Evolutionary conservation across 768 basidiomycete genomes (phyloP).

Genomic region (Pleurotus salmoneostramineus): DNA sequence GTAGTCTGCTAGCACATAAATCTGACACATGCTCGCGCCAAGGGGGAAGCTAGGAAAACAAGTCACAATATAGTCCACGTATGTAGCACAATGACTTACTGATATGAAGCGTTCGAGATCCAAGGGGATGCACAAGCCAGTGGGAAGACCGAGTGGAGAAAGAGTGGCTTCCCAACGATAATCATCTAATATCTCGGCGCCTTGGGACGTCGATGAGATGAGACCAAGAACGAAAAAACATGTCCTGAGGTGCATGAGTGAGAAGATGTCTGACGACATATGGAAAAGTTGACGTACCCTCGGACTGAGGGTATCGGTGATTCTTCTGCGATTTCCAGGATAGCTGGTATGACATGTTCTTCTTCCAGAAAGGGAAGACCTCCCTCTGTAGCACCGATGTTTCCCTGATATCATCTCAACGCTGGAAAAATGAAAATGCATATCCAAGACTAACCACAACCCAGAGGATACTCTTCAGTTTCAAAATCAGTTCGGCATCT

Average conservation of each 20-base stretch:
- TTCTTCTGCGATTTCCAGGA: constrained; percentile 88
- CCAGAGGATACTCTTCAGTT: constrained; percentile 95
- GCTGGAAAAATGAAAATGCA: neutral
- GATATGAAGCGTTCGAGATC: constrained; percentile 77
- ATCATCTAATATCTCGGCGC: constrained; percentile 90
- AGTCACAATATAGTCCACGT: neutral
- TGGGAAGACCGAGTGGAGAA: constrained; percentile 80
- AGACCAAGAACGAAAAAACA: constrained; percentile 95
- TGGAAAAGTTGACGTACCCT: constrained; percentile 62
- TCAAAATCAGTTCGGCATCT: constrained; percentile 80
- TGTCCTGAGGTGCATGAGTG: constrained; percentile 51
- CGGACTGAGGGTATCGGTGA: constrained; percentile 87
- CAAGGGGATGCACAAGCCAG: constrained; percentile 88
- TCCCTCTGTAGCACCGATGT: constrained; percentile 85
- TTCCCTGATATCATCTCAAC: constrained; percentile 57
- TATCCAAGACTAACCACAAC: constrained; percentile 72
- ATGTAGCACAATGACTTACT: constrained; percentile 39
- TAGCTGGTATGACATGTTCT: constrained; percentile 87
- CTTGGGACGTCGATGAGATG: constrained; percentile 87
- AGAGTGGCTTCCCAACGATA: constrained; percentile 91
- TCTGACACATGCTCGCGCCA: constrained; percentile 49
- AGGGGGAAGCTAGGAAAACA: constrained; percentile 55
- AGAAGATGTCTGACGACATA: neutral
- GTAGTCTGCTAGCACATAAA: constrained; percentile 42
- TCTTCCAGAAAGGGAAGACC: constrained; percentile 96